Conservation (phyloP, 768 basidiomycete genomes). For the Neoboletus subvelutipes region DNA sequence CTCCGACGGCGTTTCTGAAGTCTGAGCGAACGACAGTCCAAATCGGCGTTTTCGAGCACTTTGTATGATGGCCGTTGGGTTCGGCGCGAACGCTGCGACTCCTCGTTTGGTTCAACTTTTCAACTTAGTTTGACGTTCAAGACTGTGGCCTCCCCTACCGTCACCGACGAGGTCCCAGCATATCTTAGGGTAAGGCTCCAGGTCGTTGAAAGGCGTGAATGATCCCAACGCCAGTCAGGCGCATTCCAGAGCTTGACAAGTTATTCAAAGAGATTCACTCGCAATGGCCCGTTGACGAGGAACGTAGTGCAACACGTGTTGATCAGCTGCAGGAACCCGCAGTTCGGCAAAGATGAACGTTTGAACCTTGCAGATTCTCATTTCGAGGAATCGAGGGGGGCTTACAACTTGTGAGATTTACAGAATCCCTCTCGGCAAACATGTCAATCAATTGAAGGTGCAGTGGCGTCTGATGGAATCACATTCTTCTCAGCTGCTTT, state of each 20-base stretch:
- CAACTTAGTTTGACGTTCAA: neutral
- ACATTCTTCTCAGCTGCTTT: constrained; percentile 8
- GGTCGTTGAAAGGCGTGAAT: neutral
- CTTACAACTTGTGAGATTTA: constrained; percentile 1
- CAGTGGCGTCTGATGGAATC: neutral
- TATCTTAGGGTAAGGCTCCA: neutral
- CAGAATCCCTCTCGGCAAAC: neutral
- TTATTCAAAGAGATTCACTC: no score
- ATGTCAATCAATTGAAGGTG: constrained; percentile 8
- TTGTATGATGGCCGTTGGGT: constrained; percentile 8
- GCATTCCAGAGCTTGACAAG: neutral
- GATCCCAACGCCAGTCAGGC: neutral
- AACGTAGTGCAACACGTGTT: neutral
- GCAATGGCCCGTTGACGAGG: neutral
- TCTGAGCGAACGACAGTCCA: neutral
- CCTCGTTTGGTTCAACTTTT: neutral
- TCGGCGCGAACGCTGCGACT: constrained; percentile 1
- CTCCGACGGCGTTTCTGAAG: constrained; percentile 2
- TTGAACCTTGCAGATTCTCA: neutral
- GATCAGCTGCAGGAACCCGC: neutral
- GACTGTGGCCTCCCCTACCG: neutral
- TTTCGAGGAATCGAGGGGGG: no score
- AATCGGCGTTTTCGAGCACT: neutral
- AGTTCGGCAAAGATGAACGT: neutral
- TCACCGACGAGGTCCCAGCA: neutral